phyloP scores from a whole-genome alignment of 768 basidiomycete genomes.

The Macrocybe gigantea region DNA sequence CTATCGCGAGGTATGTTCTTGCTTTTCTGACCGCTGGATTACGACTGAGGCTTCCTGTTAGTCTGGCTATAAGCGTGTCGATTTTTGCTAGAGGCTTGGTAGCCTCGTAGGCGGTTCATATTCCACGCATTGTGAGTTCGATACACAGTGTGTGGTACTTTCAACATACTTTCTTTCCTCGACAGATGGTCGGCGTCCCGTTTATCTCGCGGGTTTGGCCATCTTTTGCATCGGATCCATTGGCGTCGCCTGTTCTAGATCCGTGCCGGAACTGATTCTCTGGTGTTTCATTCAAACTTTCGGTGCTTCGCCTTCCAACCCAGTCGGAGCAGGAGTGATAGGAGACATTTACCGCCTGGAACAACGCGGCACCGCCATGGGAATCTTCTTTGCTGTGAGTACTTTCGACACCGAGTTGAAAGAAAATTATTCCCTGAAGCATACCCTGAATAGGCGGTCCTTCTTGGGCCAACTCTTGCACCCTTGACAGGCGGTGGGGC shows the following conservation, averaged over 20 bases:
- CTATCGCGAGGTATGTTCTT: conserved; percentile 36
- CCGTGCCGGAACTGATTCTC: conserved; percentile 42
- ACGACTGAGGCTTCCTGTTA: not conserved
- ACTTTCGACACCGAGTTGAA: no score
- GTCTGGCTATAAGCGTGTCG: not conserved
- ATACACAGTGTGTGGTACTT: not conserved
- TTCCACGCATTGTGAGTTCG: not conserved
- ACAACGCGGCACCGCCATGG: conserved; percentile 55
- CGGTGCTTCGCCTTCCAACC: conserved; percentile 51
- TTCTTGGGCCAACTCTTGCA: conserved; percentile 58
- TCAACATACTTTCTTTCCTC: no score
- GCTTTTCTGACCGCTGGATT: not conserved
- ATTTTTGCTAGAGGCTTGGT: not conserved
- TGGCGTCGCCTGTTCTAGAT: conserved; percentile 45
- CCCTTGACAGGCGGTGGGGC: conserved; percentile 45
- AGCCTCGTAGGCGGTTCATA: not conserved
- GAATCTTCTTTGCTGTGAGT: conserved; percentile 48
- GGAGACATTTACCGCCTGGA: conserved; percentile 65
- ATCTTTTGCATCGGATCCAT: conserved; percentile 53
- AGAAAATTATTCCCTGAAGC: no score
- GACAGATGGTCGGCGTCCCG: conserved; percentile 57
- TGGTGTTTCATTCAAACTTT: conserved; percentile 64
- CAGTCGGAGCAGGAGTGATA: conserved; percentile 55
- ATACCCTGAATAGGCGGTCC: conserved; percentile 29
- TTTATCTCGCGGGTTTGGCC: conserved; percentile 58